phyloP scores from a whole-genome alignment of 192 early-diverging fungal species.

The Haplosporangium gracile region DNA sequence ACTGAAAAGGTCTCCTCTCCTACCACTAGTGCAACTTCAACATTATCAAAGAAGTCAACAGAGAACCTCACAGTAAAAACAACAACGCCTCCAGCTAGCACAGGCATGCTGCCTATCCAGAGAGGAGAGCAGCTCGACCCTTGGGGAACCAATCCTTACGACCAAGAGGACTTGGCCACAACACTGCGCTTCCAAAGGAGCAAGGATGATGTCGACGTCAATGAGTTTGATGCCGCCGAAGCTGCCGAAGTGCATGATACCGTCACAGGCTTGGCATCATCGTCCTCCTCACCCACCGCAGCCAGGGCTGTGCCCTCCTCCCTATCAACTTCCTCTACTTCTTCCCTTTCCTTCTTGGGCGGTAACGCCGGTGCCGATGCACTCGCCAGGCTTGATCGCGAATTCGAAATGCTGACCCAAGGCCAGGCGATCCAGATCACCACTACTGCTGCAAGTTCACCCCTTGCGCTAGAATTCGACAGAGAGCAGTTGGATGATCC shows the following conservation, averaged over 20 bases:
- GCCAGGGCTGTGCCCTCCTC: slow-evolving; percentile 7
- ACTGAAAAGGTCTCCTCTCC: slow-evolving; percentile 17
- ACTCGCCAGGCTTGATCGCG: slow-evolving; percentile 40
- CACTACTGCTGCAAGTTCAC: slow-evolving; percentile 24
- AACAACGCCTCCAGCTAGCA: not conserved
- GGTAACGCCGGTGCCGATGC: slow-evolving; percentile 30
- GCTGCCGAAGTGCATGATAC: slow-evolving; percentile 22
- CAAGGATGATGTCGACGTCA: slow-evolving; percentile 24
- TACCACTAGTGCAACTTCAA: not conserved
- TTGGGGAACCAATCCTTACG: slow-evolving; percentile 52
- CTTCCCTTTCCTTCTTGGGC: slow-evolving; percentile 11
- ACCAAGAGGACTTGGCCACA: slow-evolving; percentile 41
- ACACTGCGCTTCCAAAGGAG: slow-evolving; percentile 36
- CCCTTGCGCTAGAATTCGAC: slow-evolving; percentile 34
- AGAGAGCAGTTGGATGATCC: slow-evolving; percentile 55
- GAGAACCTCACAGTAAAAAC: not conserved
- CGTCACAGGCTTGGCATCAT: slow-evolving; percentile 42
- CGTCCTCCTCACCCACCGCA: slow-evolving; percentile 17
- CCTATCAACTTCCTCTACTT: not conserved
- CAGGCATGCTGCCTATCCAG: slow-evolving; percentile 11
- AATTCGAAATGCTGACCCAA: slow-evolving; percentile 50
- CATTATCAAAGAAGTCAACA: not conserved
- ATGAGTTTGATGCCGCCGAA: slow-evolving; percentile 4
- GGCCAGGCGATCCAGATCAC: slow-evolving; percentile 49
- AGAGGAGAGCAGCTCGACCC: slow-evolving; percentile 45